phyloP scores from a whole-genome alignment of 1,139 yeast species.

The Kodamaea sp. region DNA sequence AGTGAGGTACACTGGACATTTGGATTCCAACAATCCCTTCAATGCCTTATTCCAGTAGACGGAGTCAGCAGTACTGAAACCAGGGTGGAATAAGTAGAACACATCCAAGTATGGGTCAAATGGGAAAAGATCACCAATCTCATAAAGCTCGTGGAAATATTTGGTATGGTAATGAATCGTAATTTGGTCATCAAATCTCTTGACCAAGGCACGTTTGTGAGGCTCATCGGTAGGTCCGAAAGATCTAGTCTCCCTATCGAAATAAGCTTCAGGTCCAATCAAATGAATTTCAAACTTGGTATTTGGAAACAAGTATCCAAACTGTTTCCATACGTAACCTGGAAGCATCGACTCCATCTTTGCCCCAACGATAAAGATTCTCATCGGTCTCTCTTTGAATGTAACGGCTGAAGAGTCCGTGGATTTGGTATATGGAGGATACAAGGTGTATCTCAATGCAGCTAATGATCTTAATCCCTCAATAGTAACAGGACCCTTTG shows the following conservation, averaged over 20 bases:
- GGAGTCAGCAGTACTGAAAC: constrained; percentile 82
- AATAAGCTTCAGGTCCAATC: constrained; percentile 90
- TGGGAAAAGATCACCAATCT: constrained; percentile 93
- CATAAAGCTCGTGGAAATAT: constrained; percentile 87
- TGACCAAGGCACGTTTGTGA: constrained; percentile 62
- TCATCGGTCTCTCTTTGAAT: constrained; percentile 83
- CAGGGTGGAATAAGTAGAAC: constrained; percentile 94
- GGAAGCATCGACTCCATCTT: constrained; percentile 94
- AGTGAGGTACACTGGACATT: constrained; percentile 88
- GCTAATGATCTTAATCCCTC: constrained; percentile 94
- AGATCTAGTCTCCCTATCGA: constrained; percentile 53
- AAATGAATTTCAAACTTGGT: constrained; percentile 83
- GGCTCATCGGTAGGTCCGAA: constrained; percentile 42
- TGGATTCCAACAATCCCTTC: constrained; percentile 85
- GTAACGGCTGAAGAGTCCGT: constrained; percentile 24
- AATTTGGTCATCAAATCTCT: constrained; percentile 74
- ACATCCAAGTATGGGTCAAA: constrained; percentile 95
- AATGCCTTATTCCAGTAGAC: constrained; percentile 80
- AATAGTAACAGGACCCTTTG: constrained; percentile 83
- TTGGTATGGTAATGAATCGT: constrained; percentile 82
- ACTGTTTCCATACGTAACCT: constrained; percentile 93
- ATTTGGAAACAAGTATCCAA: constrained; percentile 82
- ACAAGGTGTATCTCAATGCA: constrained; percentile 85
- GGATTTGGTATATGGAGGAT: constrained; percentile 63
- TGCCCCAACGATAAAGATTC: constrained; percentile 88